Conservation (phyloP, 2,329 filamentous ascomycete genomes). For the Ophiostoma triangulosporum region DNA sequence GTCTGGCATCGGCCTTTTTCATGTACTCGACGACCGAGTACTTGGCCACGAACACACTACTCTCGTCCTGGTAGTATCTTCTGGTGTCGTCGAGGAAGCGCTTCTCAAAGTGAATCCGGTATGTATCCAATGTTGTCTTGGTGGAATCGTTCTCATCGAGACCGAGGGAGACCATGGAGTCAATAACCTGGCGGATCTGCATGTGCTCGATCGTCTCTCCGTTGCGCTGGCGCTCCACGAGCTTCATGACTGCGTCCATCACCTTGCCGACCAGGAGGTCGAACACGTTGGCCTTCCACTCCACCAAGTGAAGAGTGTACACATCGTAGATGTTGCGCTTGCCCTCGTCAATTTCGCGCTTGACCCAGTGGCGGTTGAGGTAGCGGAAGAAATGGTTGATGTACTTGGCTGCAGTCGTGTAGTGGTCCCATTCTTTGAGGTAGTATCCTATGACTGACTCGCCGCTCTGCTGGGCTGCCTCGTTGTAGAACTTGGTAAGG, state of each 20-base stretch:
- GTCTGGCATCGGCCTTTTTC: constrained; percentile 89
- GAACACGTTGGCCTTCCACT: constrained; percentile 91
- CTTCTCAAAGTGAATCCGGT: constrained; percentile 80
- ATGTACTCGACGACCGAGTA: constrained; percentile 99
- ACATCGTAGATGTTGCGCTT: constrained; percentile 98
- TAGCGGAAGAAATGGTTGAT: constrained; percentile 96
- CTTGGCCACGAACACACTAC: constrained; percentile 84
- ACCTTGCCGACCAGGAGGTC: constrained; percentile 70
- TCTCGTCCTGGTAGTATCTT: constrained; percentile 81
- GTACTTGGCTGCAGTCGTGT: constrained; percentile 91
- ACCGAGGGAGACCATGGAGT: constrained; percentile 90
- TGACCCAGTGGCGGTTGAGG: constrained; percentile 96
- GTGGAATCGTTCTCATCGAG: constrained; percentile 85
- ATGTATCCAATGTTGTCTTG: constrained; percentile 91
- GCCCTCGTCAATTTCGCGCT: constrained; percentile 95
- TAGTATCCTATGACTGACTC: constrained; percentile 87
- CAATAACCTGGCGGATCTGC: constrained; percentile 93
- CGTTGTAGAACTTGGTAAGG: constrained; percentile 29
- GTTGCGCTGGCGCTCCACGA: constrained; percentile 93
- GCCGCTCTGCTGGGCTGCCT: constrained; percentile 53
- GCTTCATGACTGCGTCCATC: constrained; percentile 86
- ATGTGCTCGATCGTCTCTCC: constrained; percentile 95
- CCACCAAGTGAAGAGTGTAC: constrained; percentile 89
- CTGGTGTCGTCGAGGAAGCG: constrained; percentile 81
- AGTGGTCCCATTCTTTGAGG: constrained; percentile 91